These are phyloP conservation scores for Dillenia turbinata DNA, from an alignment of 164 flowering plant species.

Conservation along the genomic window DNA sequence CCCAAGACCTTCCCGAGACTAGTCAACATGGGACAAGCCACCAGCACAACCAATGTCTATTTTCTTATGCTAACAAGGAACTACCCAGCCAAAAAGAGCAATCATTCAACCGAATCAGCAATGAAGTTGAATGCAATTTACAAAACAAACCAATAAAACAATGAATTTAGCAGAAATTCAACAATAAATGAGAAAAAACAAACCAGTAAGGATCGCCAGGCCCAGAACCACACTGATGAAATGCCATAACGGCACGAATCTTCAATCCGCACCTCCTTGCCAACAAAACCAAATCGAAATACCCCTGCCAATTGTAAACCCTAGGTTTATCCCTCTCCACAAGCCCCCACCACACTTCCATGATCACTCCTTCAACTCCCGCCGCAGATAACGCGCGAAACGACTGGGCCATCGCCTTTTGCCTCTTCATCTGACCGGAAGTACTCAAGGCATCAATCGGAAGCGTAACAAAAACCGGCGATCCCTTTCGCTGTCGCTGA, in stretches of 20 bases:
- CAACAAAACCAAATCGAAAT: conserved; percentile 44
- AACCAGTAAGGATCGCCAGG: conserved; percentile 51
- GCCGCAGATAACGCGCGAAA: conserved; percentile 44
- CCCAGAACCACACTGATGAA: conserved; percentile 53
- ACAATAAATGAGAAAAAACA: conserved; percentile 7
- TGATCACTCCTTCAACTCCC: conserved; percentile 65
- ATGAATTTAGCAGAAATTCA: too few relatives aligned
- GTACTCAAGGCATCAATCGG: conserved; percentile 34
- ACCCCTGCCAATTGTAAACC: conserved; percentile 58
- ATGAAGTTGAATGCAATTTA: too few relatives aligned
- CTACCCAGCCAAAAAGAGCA: too few relatives aligned
- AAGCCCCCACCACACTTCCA: conserved; percentile 84
- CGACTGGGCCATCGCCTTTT: conserved; percentile 36
- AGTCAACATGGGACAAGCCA: too few relatives aligned
- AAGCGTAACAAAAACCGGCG: conserved; percentile 53
- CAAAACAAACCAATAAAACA: too few relatives aligned
- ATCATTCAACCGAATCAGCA: too few relatives aligned
- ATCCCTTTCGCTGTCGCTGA: conserved; percentile 18
- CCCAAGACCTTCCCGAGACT: too few relatives aligned
- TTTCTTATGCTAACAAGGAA: too few relatives aligned
- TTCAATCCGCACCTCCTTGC: conserved; percentile 46
- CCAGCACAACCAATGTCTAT: too few relatives aligned
- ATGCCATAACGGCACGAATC: conserved; percentile 64
- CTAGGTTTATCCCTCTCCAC: conserved; percentile 58
- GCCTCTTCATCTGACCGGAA: conserved; percentile 23